Evolutionary conservation across 1,284 basidiomycete genomes (phyloP), one percentile per base, ranked within the genome.

Genomic region (Rhodotorula mucilaginosa): DNA sequence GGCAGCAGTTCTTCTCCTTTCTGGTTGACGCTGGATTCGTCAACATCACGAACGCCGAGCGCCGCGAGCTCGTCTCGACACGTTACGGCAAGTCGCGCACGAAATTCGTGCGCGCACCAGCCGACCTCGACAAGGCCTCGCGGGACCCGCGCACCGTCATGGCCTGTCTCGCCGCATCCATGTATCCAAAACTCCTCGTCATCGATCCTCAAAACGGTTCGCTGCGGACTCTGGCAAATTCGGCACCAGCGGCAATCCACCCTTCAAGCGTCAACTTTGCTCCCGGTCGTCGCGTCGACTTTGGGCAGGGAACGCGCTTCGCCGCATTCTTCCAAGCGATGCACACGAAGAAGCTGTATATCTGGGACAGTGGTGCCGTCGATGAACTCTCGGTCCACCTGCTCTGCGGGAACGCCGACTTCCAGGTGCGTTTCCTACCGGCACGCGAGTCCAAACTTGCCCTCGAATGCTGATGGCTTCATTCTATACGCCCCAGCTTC

Each of bases 331-430:
- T 95, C 81, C 96, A 92, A 2, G 84, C 97, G 52, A 95, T 93
- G 90, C 91, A 93, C 80, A 93, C 92, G 19, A 93, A 90, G 83
- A 91, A 89, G 81, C 82, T 98, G 46, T 99, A 96, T 81, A 94
- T 90, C n/a, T 97, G 94, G 93, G 97, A 99, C 81, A 93, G 91
- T 1, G 89, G 91, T 2, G 90, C 93, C 1, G 88, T 93, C 7
- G 90, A 97, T 72, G 92, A 97, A 77, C 82, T 91, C 46, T 87
- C 92, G 2, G 81, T 99, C 60, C 80, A 93, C 26, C 83, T 98
- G 34, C 83, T 98, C 0, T 98, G 95, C 75, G 96, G 97, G 3
- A 97, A 98, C 76, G 85, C 87, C 19, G 96, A 99, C 74, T 90
- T 92, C 83, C 94, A 91, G 65, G 72, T 78, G 44, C 44, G 72